Evolutionary conservation across 768 basidiomycete species (phyloP).

Genomic region (Serendipita sp.): DNA sequence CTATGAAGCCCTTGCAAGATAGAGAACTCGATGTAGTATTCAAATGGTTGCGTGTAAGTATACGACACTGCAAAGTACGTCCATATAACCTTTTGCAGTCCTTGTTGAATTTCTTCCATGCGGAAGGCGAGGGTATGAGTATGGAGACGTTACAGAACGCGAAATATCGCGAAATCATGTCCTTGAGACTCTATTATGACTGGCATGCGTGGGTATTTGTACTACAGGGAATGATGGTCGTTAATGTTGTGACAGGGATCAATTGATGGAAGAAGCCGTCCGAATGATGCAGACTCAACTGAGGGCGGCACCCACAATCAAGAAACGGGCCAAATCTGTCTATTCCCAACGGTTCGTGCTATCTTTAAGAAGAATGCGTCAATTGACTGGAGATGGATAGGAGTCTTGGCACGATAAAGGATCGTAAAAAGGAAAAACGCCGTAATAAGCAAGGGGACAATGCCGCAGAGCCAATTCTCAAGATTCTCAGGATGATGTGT

Average conservation of each 20-base stretch:
- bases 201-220: conserved; percentile 61
- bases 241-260: conserved; percentile 34
- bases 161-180: conserved; percentile 83
- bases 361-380: background rate
- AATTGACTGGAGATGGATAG: background rate
- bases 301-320: conserved; percentile 53
- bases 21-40: conserved; percentile 98
- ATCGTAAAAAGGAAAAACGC: conserved; percentile 84
- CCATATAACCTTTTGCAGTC: conserved; percentile 36
- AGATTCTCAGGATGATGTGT: conserved; percentile 90
- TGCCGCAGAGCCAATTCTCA: conserved; percentile 81
- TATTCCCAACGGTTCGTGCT: conserved; percentile 49
- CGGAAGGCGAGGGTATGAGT: conserved; percentile 79
- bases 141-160: conserved; percentile 79
- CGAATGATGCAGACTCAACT: conserved; percentile 85
- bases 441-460: conserved; percentile 48
- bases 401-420: conserved; percentile 90
- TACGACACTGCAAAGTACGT: background rate
- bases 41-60: conserved; percentile 85
- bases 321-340: conserved; percentile 86
- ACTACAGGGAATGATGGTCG: background rate
- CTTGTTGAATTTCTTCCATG: conserved; percentile 87
- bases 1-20: conserved; percentile 83
- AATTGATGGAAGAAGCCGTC: conserved; percentile 87
- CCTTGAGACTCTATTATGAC: conserved; percentile 89